Evolutionary conservation across 2,329 filamentous ascomycete genomes (phyloP).

Genomic region (Amesomyces nigricolor): DNA sequence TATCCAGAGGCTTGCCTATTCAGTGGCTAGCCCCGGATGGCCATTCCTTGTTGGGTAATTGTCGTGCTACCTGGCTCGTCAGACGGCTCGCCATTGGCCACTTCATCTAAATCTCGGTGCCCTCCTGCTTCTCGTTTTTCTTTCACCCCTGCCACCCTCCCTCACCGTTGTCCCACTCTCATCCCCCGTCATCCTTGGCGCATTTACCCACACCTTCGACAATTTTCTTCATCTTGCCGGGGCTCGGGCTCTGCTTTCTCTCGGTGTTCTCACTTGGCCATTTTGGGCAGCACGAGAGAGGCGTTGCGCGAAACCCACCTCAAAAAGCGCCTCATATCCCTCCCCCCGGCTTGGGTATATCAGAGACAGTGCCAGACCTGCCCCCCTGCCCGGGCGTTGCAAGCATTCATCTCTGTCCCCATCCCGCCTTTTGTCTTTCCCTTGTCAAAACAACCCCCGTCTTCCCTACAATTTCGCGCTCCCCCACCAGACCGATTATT

Average conservation of each 20-base stretch:
- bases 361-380: constrained; percentile 29
- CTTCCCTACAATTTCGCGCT: constrained; percentile 28
- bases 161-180: constrained; percentile 33
- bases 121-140: constrained; percentile 42
- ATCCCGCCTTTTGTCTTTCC: constrained; percentile 26
- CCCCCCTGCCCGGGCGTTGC: constrained; percentile 23
- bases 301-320: constrained; percentile 5
- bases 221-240: constrained; percentile 25
- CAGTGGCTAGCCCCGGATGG: constrained; percentile 41
- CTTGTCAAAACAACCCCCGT: constrained; percentile 25
- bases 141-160: constrained; percentile 35
- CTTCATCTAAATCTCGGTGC: constrained; percentile 45
- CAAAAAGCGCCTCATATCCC: constrained; percentile 2
- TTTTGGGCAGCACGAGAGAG: constrained; percentile 4
- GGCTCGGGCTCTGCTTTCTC: constrained; percentile 2
- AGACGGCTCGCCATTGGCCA: constrained; percentile 42
- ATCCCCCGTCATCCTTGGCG: constrained; percentile 32
- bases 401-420: constrained; percentile 22
- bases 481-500: constrained; percentile 16
- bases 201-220: constrained; percentile 30
- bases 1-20: constrained; percentile 16
- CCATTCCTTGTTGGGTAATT: constrained; percentile 47
- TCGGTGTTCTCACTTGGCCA: constrained; percentile 2
- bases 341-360: constrained; percentile 23
- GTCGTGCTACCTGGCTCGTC: constrained; percentile 36